phyloP scores from a whole-genome alignment of 78 protist species.

The Acrasis kona region DNA sequence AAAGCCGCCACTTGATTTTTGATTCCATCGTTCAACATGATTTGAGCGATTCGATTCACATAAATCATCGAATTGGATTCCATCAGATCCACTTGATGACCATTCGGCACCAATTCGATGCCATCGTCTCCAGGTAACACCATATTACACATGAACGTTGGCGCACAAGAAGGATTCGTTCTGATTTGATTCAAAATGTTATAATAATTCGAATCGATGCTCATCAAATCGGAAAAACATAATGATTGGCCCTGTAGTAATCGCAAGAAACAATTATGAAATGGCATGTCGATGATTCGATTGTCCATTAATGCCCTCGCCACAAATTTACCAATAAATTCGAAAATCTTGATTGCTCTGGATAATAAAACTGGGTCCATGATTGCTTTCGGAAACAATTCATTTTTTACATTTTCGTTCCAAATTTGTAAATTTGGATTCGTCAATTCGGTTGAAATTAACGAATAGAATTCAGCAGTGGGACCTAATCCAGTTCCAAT shows the following conservation, averaged over 20 bases:
- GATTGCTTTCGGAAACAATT: slow-evolving; percentile 25
- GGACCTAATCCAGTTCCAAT: slow-evolving; percentile 80
- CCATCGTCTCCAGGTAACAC: slow-evolving; percentile 20
- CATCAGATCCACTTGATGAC: neutral
- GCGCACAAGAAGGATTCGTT: neutral
- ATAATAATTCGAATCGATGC: neutral
- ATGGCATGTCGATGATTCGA: slow-evolving; percentile 27
- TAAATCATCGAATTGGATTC: neutral
- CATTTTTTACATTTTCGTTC: slow-evolving; percentile 9
- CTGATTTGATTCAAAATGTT: neutral
- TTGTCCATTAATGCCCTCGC: slow-evolving; percentile 53
- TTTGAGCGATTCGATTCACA: neutral
- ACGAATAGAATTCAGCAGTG: slow-evolving; percentile 69
- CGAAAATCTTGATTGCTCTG: neutral
- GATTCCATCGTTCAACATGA: slow-evolving; percentile 7
- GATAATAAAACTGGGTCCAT: neutral
- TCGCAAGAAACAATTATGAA: neutral
- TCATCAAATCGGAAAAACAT: neutral
- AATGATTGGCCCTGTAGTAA: slow-evolving; percentile 1
- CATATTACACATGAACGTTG: neutral
- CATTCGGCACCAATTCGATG: slow-evolving; percentile 9
- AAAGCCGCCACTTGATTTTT: neutral
- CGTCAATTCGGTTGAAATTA: slow-evolving; percentile 29
- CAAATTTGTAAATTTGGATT: slow-evolving; percentile 23
- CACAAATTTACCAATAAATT: slow-evolving; percentile 31